A percentile compares a stretch with the other conserved stretches of the same genome.
phyloP scores from a whole-genome alignment of 2,329 filamentous ascomycete genomes.

The Acrocalymma vagum region DNA sequence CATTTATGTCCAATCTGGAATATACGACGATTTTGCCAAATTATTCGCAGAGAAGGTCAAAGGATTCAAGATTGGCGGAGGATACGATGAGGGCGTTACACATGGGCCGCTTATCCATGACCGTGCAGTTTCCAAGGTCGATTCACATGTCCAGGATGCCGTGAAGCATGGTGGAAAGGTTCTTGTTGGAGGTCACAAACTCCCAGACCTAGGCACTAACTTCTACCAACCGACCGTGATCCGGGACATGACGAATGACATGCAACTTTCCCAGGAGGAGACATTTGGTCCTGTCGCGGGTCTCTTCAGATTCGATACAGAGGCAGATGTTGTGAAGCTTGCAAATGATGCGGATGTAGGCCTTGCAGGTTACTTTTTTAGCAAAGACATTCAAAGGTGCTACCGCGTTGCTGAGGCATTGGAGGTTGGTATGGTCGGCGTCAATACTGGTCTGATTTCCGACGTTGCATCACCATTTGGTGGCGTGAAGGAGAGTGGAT shows the following conservation, averaged over 20 bases:
- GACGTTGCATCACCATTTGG: slow-evolving; percentile 59
- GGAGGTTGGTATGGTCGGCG: slow-evolving; percentile 86
- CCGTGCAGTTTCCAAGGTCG: slow-evolving; percentile 64
- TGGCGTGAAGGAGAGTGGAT: slow-evolving; percentile 60
- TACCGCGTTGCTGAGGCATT: slow-evolving; percentile 71
- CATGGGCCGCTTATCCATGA: slow-evolving; percentile 88
- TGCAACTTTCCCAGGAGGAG: slow-evolving; percentile 87
- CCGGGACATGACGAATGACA: slow-evolving; percentile 83
- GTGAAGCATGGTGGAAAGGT: slow-evolving; percentile 42
- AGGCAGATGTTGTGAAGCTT: slow-evolving; percentile 84
- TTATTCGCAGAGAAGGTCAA: slow-evolving; percentile 77
- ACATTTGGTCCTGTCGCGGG: slow-evolving; percentile 95
- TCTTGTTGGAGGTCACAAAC: slow-evolving; percentile 67
- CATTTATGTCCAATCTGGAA: slow-evolving; percentile 78
- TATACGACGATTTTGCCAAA: slow-evolving; percentile 78
- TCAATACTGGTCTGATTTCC: slow-evolving; percentile 60
- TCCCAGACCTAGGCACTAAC: slow-evolving; percentile 79
- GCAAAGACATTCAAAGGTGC: slow-evolving; percentile 64
- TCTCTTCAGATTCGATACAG: slow-evolving; percentile 86
- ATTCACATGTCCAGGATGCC: slow-evolving; percentile 47
- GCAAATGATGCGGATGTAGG: slow-evolving; percentile 88
- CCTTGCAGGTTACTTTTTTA: slow-evolving; percentile 94
- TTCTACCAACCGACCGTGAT: slow-evolving; percentile 93
- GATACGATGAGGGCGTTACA: slow-evolving; percentile 74
- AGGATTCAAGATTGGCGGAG: slow-evolving; percentile 77